phyloP scores from a whole-genome alignment of 2,329 filamentous ascomycete genomes.

The Coniochaeta hoffmannii region DNA sequence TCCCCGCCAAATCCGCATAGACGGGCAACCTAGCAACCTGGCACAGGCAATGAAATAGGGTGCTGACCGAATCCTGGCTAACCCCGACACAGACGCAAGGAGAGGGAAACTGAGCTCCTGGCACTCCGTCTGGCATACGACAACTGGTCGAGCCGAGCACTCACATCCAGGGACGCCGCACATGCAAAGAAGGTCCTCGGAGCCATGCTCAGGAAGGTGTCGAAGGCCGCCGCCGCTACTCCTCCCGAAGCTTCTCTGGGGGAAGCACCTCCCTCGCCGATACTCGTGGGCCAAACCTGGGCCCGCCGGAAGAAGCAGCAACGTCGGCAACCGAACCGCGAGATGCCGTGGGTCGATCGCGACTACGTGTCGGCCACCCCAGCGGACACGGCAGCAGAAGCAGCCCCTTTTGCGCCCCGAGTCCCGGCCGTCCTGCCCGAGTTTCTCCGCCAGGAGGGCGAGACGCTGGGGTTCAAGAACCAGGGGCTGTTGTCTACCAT shows the following conservation, averaged over 20 bases:
- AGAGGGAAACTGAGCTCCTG: neutral
- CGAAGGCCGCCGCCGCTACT: neutral
- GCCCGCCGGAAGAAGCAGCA: neutral
- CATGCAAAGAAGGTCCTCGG: constrained; percentile 1
- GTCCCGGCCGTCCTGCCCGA: neutral
- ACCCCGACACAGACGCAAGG: neutral
- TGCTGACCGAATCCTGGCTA: neutral
- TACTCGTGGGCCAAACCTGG: neutral
- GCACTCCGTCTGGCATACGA: neutral
- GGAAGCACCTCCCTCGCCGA: neutral
- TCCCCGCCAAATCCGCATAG: neutral
- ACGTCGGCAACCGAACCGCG: neutral
- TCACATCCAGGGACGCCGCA: neutral
- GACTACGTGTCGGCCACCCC: neutral
- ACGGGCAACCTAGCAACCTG: neutral
- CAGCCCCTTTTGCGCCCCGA: neutral
- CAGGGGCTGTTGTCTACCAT: neutral
- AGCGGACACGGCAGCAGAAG: no score
- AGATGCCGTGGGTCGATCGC: neutral
- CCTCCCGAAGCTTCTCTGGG: neutral
- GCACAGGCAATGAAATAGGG: neutral
- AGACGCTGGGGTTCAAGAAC: neutral
- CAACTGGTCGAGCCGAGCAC: neutral
- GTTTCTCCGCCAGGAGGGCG: neutral
- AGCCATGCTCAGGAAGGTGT: constrained; percentile 1